Percentiles rank a stretch among this genome's conserved stretches.
Evolutionary conservation across 352 stramenopile genomes (phyloP).

Genomic region (Phytophthora melonis): DNA sequence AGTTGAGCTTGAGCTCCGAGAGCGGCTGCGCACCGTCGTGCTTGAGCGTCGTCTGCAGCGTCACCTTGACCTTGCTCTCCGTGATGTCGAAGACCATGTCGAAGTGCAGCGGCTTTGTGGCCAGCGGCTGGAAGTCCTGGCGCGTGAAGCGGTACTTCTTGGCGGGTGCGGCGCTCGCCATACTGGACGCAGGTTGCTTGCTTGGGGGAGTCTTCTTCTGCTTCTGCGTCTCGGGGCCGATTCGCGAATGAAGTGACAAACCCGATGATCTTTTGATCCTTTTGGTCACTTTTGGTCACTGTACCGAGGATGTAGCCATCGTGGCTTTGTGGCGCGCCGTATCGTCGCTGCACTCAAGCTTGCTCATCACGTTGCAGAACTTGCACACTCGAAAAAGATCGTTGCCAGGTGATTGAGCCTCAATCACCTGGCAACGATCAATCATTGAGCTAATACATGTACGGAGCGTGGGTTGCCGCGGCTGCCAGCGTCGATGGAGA

Average conservation of each 20-base stretch:
- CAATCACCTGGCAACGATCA: too few relatives aligned
- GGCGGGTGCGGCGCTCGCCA: too few relatives aligned
- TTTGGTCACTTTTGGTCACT: neutral
- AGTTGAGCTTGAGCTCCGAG: conserved; percentile 73
- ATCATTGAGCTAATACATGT: too few relatives aligned
- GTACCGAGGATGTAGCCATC: neutral
- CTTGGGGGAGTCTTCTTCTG: neutral
- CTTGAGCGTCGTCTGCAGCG: conserved; percentile 74
- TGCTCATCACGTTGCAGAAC: neutral
- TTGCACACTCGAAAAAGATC: neutral
- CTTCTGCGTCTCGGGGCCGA: neutral
- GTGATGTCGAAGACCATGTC: conserved; percentile 86
- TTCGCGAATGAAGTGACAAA: neutral
- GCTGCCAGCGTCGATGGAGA: neutral
- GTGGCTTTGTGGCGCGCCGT: neutral
- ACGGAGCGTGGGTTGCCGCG: too few relatives aligned
- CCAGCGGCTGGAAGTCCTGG: conserved; percentile 68
- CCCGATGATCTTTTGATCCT: neutral
- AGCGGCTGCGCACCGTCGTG: conserved; percentile 53
- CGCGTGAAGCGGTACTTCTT: conserved; percentile 78
- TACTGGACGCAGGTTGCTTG: neutral
- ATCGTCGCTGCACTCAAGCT: neutral
- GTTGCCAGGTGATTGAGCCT: too few relatives aligned
- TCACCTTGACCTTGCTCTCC: conserved; percentile 66
- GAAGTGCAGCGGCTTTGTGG: conserved; percentile 78